Evolutionary conservation across 495 filamentous ascomycete species (phyloP), one percentile per base, ranked within the genome.

Genomic region (Astrocystis sublimbata): DNA sequence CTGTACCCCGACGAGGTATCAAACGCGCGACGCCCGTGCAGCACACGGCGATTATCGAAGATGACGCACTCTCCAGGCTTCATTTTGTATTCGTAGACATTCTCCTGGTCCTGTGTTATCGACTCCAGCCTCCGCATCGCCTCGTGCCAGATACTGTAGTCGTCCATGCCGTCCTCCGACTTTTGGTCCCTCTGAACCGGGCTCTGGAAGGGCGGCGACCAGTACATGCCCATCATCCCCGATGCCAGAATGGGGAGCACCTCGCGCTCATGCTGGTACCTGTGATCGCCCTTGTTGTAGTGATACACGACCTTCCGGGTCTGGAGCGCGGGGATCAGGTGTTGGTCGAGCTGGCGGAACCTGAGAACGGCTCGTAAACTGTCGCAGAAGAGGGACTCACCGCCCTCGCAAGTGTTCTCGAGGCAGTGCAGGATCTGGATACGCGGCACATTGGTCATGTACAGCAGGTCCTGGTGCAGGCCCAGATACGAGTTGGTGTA

Each of bases 381-480:
- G 75, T 97, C 92, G 24, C 82, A 82, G 70, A 97, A 98, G 33
- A 94, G 71, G 0, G 91, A 96, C 65, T 91, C 85, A 54, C 93
- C 93, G 0, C 93, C 91, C 0, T 83, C 76, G 66, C 84, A 85
- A 1, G 83, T 85, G 69, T 92, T 92, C 62, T 87, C 78, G 21
- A 97, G 73, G 65, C 92, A 96, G 72, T 97, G 93, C 5, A 98
- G 82, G 17, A 97, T 77, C 75, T 98, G 93, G 58, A 92, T 81
- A 19, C 86, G 84, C 1, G 93, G 93, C 8, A 91, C 85, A 24
- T 89, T 83, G 13, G 81, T 76, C 79, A 93, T 88, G 78, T 98
- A 98, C 70, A 96, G 81, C 28, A 97, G 83, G 68, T 98, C 93
- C 88, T 96, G 93, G 74, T 98, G 93, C 38, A 94, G 85, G 17